These are phyloP conservation scores for Saccharomyces hybrid DNA, from an alignment of 1,139 yeast genomes.

Conservation along the genomic window DNA sequence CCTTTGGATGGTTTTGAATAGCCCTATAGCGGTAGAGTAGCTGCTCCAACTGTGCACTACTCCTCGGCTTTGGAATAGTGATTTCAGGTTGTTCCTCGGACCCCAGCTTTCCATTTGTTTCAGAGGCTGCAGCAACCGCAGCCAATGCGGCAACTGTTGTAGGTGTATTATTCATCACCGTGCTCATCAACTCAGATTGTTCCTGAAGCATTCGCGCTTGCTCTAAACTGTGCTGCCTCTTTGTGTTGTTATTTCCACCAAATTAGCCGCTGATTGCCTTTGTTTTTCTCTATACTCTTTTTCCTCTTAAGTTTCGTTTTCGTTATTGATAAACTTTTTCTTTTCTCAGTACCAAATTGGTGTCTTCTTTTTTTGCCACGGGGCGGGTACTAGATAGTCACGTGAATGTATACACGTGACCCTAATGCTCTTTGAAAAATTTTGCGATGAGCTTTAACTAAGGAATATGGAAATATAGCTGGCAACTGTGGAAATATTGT, in stretches of 20 bases:
- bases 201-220: background rate
- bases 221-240: background rate
- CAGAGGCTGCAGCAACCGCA: background rate
- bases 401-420: no score
- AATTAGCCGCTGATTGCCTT: background rate
- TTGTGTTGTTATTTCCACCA: background rate
- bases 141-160: background rate
- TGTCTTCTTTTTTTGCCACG: background rate
- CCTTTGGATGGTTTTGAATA: no score
- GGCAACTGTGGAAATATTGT: no score
- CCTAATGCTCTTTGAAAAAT: no score
- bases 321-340: background rate
- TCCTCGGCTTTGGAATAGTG: constrained; percentile 23
- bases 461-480: no score
- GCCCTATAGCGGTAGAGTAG: constrained; percentile 29
- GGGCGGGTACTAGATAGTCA: no score
- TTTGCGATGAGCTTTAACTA: no score
- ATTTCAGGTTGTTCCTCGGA: constrained; percentile 6
- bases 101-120: background rate
- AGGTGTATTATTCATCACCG: background rate
- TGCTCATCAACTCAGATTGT: background rate
- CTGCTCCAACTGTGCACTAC: constrained; percentile 27
- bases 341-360: background rate
- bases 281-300: background rate
- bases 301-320: background rate